phyloP scores from a whole-genome alignment of 805 yeast species.

The Komagataella kurtzmanii region DNA sequence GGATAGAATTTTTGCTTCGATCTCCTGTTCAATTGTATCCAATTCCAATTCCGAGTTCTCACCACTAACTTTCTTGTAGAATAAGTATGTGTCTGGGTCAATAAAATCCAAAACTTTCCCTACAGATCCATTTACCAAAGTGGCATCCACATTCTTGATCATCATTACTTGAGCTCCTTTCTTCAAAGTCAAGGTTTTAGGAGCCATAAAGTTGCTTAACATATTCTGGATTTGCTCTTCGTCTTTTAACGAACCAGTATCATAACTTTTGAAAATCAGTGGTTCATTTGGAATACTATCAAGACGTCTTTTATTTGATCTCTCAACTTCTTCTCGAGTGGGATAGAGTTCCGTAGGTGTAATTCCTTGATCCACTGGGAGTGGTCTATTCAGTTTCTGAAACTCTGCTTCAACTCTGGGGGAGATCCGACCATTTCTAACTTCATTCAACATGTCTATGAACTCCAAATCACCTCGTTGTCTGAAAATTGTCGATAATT shows the following conservation, averaged over 20 bases:
- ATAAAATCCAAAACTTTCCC: constrained; percentile 61
- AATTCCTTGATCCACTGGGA: constrained; percentile 57
- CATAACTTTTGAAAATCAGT: constrained; percentile 30
- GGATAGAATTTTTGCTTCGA: constrained; percentile 7
- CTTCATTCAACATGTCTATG: constrained; percentile 65
- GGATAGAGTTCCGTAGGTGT: constrained; percentile 85
- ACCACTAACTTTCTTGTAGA: constrained; percentile 16
- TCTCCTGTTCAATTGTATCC: constrained; percentile 9
- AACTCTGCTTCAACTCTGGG: constrained; percentile 35
- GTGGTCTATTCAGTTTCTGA: constrained; percentile 37
- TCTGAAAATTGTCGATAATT: constrained; percentile 72
- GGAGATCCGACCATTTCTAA: constrained; percentile 60
- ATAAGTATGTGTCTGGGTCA: constrained; percentile 33
- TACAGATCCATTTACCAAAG: constrained; percentile 80
- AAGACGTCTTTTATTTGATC: constrained; percentile 49
- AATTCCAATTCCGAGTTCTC: constrained; percentile 3
- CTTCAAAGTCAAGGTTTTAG: constrained; percentile 46
- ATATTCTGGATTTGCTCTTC: constrained; percentile 7
- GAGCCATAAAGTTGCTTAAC: constrained; percentile 62
- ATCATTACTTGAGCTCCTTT: constrained; percentile 92
- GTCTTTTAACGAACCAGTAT: constrained; percentile 19
- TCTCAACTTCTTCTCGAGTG: constrained; percentile 73
- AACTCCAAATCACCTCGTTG: constrained; percentile 72
- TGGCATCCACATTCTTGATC: constrained; percentile 65
- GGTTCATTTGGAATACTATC: constrained; percentile 31